Conservation (phyloP, 2,329 filamentous ascomycete genomes). For the Orbilia blumenaviensis region DNA sequence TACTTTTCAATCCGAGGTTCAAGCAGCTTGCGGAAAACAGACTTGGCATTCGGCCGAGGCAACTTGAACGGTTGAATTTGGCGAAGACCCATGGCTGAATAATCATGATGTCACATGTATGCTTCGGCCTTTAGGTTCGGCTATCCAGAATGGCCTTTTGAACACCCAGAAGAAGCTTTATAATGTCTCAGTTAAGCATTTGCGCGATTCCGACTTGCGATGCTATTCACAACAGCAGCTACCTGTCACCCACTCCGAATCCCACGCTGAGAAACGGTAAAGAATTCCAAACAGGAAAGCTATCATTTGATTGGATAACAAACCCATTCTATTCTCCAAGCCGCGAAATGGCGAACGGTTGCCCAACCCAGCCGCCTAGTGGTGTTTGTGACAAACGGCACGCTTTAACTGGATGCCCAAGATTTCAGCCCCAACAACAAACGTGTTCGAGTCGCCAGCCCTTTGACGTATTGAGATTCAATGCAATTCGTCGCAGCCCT, state of each 20-base stretch:
- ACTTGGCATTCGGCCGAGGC: constrained; percentile 1
- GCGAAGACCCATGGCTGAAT: not conserved
- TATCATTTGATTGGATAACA: no score
- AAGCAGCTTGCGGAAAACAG: no score
- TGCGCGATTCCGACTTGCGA: constrained; percentile 1
- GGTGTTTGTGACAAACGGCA: no score
- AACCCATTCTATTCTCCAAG: no score
- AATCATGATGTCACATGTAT: constrained; percentile 14
- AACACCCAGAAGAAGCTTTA: not conserved
- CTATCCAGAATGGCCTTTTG: not conserved
- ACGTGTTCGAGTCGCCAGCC: not conserved
- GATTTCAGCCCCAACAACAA: not conserved
- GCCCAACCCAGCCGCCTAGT: no score
- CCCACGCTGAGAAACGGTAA: no score
- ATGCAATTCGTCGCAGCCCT: not conserved
- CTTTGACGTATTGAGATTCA: not conserved
- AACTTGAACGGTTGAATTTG: not conserved
- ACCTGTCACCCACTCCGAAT: not conserved
- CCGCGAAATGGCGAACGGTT: no score
- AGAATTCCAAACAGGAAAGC: no score
- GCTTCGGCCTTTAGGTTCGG: not conserved
- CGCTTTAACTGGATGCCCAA: not conserved
- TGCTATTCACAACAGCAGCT: not conserved
- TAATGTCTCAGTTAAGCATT: not conserved
- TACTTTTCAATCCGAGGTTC: no score